Evolutionary conservation across 495 filamentous ascomycete genomes (phyloP), one percentile per base, ranked within the genome.

Genomic region (Physcia stellaris): DNA sequence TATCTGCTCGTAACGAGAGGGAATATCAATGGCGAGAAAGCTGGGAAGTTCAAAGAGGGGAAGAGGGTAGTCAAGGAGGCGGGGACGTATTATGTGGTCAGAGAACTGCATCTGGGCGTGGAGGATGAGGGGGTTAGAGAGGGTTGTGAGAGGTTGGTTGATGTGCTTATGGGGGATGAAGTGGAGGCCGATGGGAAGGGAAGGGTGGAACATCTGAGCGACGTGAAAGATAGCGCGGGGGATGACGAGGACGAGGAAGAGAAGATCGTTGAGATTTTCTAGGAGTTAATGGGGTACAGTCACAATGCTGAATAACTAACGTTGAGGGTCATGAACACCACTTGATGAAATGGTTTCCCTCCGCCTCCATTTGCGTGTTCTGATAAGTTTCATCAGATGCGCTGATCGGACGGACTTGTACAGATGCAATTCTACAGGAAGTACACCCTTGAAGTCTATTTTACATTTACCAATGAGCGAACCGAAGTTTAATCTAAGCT

Each of bases 111-210:
- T 67, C 49, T 83, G 42, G 66, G 73, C 30, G 75, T 86, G 10
- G 67, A 87, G 21, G 64, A 94, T 53, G 87, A 94, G 37, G 76
- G 64, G 15, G 83, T 98, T 27, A 68, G 70, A 43, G 87, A 93
- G 50, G 80, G 73, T 12, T 90, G 83, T 48, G 90, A 98, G 54
- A 67, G 90, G 49, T 49, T 95, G 35, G 90, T 98, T 24, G 83
- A 98, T 48, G 75, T 98, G 10, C 52, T 98, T 29, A 92, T 94
- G 86, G 68, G 80, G 35, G 86, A 87, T 43, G 90, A 70, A 45
- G 35, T 35, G 45, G 32, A 38, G 23, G 26, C 42, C 35, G 23
- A 27, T 24, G 19, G 17, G 1, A 21, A 23, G n/a, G 24, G 20
- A 12, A 59, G 57, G 31, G 59, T 52, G 13, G 59, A 62, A 35